A percentile compares a stretch with the other conserved stretches of the same genome.
These are phyloP conservation scores for Notholithocarpus densiflorus DNA, from an alignment of 306 rosid genomes.

Conservation along the genomic window DNA sequence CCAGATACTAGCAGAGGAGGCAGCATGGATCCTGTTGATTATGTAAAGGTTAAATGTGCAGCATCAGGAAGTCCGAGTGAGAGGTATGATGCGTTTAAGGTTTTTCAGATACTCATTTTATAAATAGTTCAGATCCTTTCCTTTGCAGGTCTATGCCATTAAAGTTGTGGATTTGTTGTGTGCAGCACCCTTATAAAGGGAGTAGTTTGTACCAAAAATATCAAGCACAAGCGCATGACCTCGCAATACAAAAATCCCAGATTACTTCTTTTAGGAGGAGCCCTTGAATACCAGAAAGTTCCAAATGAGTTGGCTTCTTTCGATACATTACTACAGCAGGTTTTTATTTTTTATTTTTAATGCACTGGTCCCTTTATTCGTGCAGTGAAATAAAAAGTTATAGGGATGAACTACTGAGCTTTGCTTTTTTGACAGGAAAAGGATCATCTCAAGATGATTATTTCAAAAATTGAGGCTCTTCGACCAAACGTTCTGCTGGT, in stretches of 20 bases:
- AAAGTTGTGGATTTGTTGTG: constrained; percentile 20
- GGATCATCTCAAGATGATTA: constrained; percentile 73
- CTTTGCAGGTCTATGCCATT: neutral
- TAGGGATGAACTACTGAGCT: constrained; percentile 12
- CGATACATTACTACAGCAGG: constrained; percentile 88
- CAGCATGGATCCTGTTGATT: constrained; percentile 95
- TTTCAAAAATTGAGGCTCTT: constrained; percentile 83
- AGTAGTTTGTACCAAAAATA: constrained; percentile 91
- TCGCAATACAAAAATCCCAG: constrained; percentile 84
- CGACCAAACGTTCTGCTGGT: constrained; percentile 94
- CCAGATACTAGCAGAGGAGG: constrained; percentile 97
- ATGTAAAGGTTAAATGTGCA: constrained; percentile 88
- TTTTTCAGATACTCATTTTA: constrained; percentile 6
- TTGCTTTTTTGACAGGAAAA: constrained; percentile 66
- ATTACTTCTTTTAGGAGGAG: constrained; percentile 76
- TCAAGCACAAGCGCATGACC: constrained; percentile 98
- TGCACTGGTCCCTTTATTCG: neutral
- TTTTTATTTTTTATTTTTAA: constrained; percentile 37
- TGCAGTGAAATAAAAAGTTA: neutral
- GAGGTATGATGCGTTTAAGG: constrained; percentile 50
- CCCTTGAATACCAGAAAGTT: constrained; percentile 90
- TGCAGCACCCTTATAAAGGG: constrained; percentile 83
- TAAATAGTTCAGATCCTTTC: neutral
- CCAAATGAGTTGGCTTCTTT: constrained; percentile 87
- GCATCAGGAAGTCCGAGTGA: constrained; percentile 82